Evolutionary conservation across 306 rosid species (phyloP).

Genomic region (Medicago ruthenica): DNA sequence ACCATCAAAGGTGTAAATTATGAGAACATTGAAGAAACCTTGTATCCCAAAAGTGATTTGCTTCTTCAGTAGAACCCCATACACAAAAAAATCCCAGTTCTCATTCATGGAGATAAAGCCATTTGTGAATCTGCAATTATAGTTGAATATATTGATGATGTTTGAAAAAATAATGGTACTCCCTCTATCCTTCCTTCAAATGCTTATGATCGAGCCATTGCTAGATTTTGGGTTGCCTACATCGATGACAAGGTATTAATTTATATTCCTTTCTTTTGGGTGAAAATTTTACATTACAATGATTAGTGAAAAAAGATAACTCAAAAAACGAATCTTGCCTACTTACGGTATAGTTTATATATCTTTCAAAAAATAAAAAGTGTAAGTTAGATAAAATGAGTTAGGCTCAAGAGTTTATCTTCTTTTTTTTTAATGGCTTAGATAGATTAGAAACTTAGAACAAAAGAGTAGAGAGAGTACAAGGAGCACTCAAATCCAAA

Average conservation of each 20-base stretch:
- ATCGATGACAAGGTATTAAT: slow-evolving; percentile 57
- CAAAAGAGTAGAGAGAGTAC: too few species aligned
- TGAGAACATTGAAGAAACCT: slow-evolving; percentile 47
- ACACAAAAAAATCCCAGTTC: slow-evolving; percentile 66
- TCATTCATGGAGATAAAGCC: slow-evolving; percentile 51
- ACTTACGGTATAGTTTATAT: too few species aligned
- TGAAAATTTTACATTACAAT: too few species aligned
- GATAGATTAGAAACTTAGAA: too few species aligned
- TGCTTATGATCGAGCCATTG: slow-evolving; percentile 58
- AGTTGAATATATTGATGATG: slow-evolving; percentile 64
- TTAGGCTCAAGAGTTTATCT: too few species aligned
- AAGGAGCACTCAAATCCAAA: too few species aligned
- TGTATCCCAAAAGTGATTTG: slow-evolving; percentile 53
- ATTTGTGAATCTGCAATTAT: slow-evolving; percentile 62
- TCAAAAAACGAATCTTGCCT: too few species aligned
- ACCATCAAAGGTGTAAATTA: slow-evolving; percentile 55
- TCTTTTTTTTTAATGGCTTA: too few species aligned
- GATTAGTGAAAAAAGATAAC: too few species aligned
- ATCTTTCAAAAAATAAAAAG: too few species aligned
- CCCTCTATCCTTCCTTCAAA: slow-evolving; percentile 61
- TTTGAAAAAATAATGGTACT: slow-evolving; percentile 48
- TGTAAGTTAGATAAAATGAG: too few species aligned
- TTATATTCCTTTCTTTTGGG: too few species aligned
- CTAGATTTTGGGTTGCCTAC: slow-evolving; percentile 60
- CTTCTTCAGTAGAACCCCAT: slow-evolving; percentile 67